Evolutionary conservation across 2,329 filamentous ascomycete species (phyloP), one percentile per base, ranked within the genome.

Genomic region (Apiospora koreana): DNA sequence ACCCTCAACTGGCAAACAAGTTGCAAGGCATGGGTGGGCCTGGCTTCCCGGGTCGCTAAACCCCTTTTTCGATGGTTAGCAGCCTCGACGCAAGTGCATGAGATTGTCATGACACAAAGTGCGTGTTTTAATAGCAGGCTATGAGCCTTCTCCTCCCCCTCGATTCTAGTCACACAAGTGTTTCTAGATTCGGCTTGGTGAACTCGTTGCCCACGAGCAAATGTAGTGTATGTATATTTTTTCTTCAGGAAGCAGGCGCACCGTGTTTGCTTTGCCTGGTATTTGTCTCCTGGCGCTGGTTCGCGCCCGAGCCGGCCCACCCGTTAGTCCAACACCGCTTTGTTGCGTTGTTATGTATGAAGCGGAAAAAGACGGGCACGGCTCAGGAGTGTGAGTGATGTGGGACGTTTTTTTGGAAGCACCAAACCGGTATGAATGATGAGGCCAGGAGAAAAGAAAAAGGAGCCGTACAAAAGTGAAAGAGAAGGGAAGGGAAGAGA

Each of bases 1-100:
- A 95, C 80, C 93, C 93, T 50, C 90, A 94, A 81, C 86, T 96
- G 68, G 92, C 92, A 18, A 89, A 88, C 71, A 92, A 92, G 80
- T 86, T 95, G 74, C 87, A 90, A 74, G 86, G 86, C 69, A 91
- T 48, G 43, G 66, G 66, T 23, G 66, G 66, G 16, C 28, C 66
- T 54, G 66, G 66, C 66, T 68, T 68, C 66, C 66, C 66, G 16
- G 66, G 66, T 35, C 66, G 66, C 23, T 68, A 68, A 68, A 68
- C 3, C 31, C 38, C 43, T 16, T 68, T 68, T n/a, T 35, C 54
- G 31, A 62, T 18, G 6, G 12, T 43, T 43, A 12, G 41, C 54
- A 62, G 54, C 31, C 54, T 7, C 41, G 54, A 31, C 54, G 31
- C 54, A 31, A 38, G 31, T 38, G 54, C 54, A 62, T 62, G 18